Conservation (phyloP, 371 early-diverging fungal genomes). For the Mortierella sp. region DNA sequence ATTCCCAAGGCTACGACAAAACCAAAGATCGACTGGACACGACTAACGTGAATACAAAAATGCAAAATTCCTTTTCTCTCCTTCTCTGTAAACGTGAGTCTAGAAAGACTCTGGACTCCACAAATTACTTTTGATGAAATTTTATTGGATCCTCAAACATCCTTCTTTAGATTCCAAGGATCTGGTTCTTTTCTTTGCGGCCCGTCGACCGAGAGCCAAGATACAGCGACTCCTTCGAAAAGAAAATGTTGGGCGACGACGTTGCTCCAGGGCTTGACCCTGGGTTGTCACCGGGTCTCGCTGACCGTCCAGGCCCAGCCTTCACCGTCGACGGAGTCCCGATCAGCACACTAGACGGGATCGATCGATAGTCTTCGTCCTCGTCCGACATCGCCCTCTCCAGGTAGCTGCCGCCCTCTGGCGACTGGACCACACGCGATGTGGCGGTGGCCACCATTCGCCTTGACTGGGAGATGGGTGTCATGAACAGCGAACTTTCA, state of each 20-base stretch:
- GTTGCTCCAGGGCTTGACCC: constrained; percentile 8
- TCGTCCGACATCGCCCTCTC: background rate
- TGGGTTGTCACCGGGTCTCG: background rate
- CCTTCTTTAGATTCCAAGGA: constrained; percentile 20
- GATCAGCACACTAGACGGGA: constrained; percentile 17
- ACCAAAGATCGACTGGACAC: background rate
- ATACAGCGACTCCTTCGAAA: constrained; percentile 21
- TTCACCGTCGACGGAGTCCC: constrained; percentile 12
- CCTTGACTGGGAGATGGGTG: background rate
- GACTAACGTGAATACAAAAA: background rate
- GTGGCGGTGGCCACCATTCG: background rate
- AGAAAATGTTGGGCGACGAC: constrained; percentile 5
- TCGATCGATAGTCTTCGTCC: constrained; percentile 22
- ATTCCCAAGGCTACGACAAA: background rate
- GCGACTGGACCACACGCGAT: background rate
- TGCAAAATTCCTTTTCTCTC: too few relatives aligned
- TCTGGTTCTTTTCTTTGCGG: constrained; percentile 15
- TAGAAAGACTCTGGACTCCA: background rate
- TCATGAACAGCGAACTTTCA: background rate
- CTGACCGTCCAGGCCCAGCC: background rate
- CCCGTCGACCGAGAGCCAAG: constrained; percentile 9
- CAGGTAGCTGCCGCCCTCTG: background rate
- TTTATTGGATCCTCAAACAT: background rate
- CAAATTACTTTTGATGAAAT: background rate
- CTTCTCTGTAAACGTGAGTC: background rate